Conservation (phyloP, 768 basidiomycete genomes). For the Hypholoma fasciculare region DNA sequence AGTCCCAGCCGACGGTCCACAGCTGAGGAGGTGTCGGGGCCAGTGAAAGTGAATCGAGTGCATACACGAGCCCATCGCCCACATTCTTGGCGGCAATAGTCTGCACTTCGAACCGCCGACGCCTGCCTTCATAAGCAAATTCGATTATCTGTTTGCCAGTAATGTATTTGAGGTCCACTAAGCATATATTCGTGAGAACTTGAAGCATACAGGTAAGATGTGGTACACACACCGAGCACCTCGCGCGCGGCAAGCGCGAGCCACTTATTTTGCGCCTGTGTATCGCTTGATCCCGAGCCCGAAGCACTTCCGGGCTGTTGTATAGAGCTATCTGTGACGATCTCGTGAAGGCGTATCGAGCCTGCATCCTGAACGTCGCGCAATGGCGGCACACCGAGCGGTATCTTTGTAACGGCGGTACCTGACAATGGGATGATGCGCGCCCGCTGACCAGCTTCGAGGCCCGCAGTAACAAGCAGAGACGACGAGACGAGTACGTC, state of each 20-base stretch:
- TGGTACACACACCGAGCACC: constrained; percentile 52
- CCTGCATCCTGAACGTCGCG: constrained; percentile 50
- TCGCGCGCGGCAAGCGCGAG: constrained; percentile 66
- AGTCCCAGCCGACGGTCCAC: constrained; percentile 74
- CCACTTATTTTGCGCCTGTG: constrained; percentile 57
- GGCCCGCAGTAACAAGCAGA: constrained; percentile 59
- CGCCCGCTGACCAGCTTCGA: constrained; percentile 48
- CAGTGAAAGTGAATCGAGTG: constrained; percentile 47
- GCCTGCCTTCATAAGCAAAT: constrained; percentile 60
- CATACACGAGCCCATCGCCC: constrained; percentile 30
- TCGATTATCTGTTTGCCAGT: constrained; percentile 60
- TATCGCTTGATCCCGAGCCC: constrained; percentile 6
- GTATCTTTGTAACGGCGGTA: constrained; percentile 31
- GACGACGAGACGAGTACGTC: constrained; percentile 58
- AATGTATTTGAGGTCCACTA: constrained; percentile 76
- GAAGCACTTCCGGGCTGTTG: constrained; percentile 12
- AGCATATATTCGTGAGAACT: constrained; percentile 12
- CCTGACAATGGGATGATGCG: constrained; percentile 51
- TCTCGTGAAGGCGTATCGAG: constrained; percentile 54
- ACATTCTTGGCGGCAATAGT: constrained; percentile 37
- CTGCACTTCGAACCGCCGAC: constrained; percentile 56
- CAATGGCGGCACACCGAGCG: constrained; percentile 50
- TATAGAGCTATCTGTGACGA: constrained; percentile 19
- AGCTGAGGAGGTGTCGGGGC: constrained; percentile 33
- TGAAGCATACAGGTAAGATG: neutral